Evolutionary conservation across 2,329 filamentous ascomycete species (phyloP).

Genomic region (Monosporascus sp.): DNA sequence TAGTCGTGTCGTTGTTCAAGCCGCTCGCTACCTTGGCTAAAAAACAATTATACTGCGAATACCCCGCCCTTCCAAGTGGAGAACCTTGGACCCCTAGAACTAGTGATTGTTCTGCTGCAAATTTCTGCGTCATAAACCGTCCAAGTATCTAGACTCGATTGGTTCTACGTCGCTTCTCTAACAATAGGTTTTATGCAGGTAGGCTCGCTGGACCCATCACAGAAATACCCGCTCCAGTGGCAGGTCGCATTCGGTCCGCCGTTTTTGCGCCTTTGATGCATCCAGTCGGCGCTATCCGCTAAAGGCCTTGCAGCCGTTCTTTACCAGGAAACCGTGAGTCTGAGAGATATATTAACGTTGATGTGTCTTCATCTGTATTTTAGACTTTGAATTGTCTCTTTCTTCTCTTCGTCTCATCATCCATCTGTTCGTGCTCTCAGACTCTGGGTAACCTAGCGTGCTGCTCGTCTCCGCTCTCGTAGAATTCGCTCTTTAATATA

Average conservation of each 20-base stretch:
- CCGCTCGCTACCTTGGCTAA: neutral
- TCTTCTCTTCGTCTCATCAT: neutral
- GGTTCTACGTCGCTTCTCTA: neutral
- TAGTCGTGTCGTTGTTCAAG: too few species aligned
- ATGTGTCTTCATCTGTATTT: neutral
- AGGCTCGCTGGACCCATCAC: neutral
- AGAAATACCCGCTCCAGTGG: neutral
- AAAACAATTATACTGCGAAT: neutral
- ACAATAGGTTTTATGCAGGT: neutral
- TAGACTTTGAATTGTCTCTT: neutral
- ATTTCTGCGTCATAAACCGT: neutral
- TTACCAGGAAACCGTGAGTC: neutral
- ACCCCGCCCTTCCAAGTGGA: neutral
- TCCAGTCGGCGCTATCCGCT: neutral
- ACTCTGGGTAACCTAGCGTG: neutral
- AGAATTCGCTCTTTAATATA: neutral
- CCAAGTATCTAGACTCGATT: neutral
- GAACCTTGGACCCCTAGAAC: neutral
- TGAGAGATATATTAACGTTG: too few species aligned
- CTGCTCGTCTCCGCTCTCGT: neutral
- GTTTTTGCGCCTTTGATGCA: neutral
- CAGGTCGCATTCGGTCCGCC: neutral
- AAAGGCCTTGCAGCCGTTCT: neutral
- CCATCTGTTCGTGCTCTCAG: neutral
- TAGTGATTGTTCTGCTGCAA: neutral